Conservation (phyloP, 345 rosid species). For the Hibiscus mutabilis region DNA sequence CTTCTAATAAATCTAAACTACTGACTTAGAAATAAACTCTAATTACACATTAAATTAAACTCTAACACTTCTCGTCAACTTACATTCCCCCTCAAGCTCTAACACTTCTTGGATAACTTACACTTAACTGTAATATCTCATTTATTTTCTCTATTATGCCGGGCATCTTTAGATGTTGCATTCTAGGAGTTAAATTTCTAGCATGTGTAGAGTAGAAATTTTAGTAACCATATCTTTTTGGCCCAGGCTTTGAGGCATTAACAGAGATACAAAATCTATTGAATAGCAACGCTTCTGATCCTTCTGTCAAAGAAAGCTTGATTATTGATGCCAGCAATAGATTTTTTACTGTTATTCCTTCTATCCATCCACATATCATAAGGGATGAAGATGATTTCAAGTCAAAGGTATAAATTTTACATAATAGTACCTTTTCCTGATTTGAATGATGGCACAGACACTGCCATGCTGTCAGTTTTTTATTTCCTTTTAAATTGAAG, state of each 20-base stretch:
- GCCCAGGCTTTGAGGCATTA: slow-evolving; percentile 83
- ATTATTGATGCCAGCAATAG: slow-evolving; percentile 90
- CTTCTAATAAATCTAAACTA: too few relatives aligned
- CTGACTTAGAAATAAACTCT: too few relatives aligned
- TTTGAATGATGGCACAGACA: neutral
- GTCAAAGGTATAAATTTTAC: slow-evolving; percentile 55
- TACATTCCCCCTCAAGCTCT: too few relatives aligned
- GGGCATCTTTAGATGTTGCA: neutral
- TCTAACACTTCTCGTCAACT: too few relatives aligned
- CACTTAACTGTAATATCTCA: neutral
- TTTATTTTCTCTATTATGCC: slow-evolving; percentile 1
- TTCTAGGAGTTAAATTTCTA: slow-evolving; percentile 8
- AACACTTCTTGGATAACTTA: too few relatives aligned
- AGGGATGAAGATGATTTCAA: slow-evolving; percentile 81
- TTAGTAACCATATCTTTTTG: neutral
- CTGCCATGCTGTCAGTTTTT: neutral
- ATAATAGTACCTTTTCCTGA: neutral
- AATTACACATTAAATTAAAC: too few relatives aligned
- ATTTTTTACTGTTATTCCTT: slow-evolving; percentile 91
- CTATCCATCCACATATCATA: slow-evolving; percentile 79
- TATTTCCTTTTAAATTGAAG: neutral
- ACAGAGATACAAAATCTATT: slow-evolving; percentile 83
- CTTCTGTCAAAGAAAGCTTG: slow-evolving; percentile 64
- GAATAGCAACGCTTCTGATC: slow-evolving; percentile 29
- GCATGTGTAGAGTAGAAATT: slow-evolving; percentile 10